A percentile compares a stretch with the other conserved stretches of the same genome.
These are phyloP conservation scores for Epichloe typhina DNA, from an alignment of 2,329 filamentous ascomycete genomes.

Conservation along the genomic window DNA sequence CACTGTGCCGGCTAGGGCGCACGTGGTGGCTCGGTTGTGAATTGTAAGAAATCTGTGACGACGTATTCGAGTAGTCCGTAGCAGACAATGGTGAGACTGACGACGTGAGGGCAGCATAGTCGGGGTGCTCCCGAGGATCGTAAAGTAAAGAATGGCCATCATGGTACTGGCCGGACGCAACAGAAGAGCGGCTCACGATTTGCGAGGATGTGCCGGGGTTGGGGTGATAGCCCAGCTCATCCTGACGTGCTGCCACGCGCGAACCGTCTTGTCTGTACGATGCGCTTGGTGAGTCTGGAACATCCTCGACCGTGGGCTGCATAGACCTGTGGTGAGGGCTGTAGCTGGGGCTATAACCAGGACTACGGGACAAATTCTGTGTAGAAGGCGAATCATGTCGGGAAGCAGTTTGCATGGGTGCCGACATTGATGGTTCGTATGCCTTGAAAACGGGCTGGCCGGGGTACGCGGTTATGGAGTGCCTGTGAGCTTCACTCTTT, in stretches of 20 bases:
- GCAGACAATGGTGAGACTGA: slow-evolving; percentile 19
- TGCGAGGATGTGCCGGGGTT: slow-evolving; percentile 31
- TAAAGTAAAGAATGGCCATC: slow-evolving; percentile 10
- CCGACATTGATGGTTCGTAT: slow-evolving; percentile 33
- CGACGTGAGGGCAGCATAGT: slow-evolving; percentile 6
- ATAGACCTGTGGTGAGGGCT: slow-evolving; percentile 36
- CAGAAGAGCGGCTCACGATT: slow-evolving; percentile 24
- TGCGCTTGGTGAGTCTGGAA: slow-evolving; percentile 38
- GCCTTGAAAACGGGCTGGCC: slow-evolving; percentile 40
- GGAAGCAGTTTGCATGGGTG: slow-evolving; percentile 15
- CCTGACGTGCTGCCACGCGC: slow-evolving; percentile 13
- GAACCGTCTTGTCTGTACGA: slow-evolving; percentile 13
- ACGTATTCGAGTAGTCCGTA: slow-evolving; percentile 23
- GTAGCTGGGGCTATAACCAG: slow-evolving; percentile 29
- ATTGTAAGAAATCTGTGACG: slow-evolving; percentile 14
- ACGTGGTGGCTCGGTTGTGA: slow-evolving; percentile 18
- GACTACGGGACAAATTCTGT: slow-evolving; percentile 39
- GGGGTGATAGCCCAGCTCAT: slow-evolving; percentile 27
- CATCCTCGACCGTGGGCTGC: slow-evolving; percentile 53
- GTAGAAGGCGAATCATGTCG: slow-evolving; percentile 25
- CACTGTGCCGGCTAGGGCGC: slow-evolving; percentile 20
- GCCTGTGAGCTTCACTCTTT: slow-evolving; percentile 42
- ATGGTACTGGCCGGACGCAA: slow-evolving; percentile 16
- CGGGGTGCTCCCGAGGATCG: slow-evolving; percentile 13
- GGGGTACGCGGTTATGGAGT: slow-evolving; percentile 36